Percentiles rank a stretch among this genome's conserved stretches.
phyloP scores from a whole-genome alignment of 306 rosid genomes.

The Vicia faba region DNA sequence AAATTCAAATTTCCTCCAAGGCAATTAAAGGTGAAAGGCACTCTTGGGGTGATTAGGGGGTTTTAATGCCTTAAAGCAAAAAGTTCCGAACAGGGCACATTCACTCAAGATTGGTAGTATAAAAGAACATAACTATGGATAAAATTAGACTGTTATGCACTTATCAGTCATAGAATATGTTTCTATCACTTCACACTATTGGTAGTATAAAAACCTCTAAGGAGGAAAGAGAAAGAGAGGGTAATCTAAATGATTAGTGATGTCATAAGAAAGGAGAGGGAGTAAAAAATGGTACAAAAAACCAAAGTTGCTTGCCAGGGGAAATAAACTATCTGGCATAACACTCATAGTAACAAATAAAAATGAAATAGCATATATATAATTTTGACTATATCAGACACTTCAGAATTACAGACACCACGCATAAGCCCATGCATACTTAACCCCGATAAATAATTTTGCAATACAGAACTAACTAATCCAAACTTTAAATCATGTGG shows the following conservation, averaged over 20 bases:
- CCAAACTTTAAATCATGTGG: background rate
- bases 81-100: background rate
- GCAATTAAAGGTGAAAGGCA: background rate
- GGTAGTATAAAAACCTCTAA: background rate
- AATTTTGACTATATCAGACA: no score
- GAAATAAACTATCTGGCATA: background rate
- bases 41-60: background rate
- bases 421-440: background rate
- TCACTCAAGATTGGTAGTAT: background rate
- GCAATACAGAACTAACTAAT: background rate
- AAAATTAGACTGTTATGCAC: background rate
- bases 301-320: background rate
- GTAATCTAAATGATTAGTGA: no score
- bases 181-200: background rate
- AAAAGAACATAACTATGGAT: background rate
- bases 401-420: background rate
- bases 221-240: no score
- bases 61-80: constrained; percentile 5
- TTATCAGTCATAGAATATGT: background rate
- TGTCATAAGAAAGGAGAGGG: background rate
- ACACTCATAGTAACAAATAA: background rate
- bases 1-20: constrained; percentile 18
- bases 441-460: background rate
- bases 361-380: no score
- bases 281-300: background rate